Evolutionary conservation across 106 monocot species (phyloP).

Genomic region (Dioscorea zingiberensis): DNA sequence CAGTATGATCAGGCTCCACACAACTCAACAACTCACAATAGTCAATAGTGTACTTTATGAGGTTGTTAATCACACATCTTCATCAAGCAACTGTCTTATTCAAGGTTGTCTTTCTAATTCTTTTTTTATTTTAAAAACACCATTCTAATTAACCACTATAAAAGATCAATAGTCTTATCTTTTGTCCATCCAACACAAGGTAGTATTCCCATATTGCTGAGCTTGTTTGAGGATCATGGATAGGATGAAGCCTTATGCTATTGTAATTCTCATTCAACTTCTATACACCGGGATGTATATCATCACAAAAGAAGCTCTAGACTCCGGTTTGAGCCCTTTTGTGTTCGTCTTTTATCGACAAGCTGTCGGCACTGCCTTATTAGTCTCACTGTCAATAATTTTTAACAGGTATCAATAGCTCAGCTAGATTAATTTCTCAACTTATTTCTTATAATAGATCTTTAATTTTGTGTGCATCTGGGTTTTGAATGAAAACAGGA

Average conservation of each 20-base stretch:
- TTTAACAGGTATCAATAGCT: conserved; percentile 20
- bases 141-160: too few species aligned
- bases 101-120: too few species aligned
- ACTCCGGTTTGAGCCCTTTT: conserved; percentile 43
- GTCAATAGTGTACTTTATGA: too few species aligned
- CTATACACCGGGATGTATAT: conserved; percentile 53
- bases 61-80: too few species aligned
- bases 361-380: conserved; percentile 33
- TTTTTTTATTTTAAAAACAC: too few species aligned
- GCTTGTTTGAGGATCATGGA: conserved; percentile 7
- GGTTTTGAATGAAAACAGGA: not conserved
- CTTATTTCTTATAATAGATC: not conserved
- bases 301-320: conserved; percentile 57
- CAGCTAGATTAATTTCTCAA: not conserved
- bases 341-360: conserved; percentile 74
- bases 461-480: not conserved
- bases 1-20: too few species aligned
- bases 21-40: too few species aligned
- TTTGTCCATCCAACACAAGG: too few species aligned
- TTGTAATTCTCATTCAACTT: conserved; percentile 38
- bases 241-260: conserved; percentile 36
- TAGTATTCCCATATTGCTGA: too few species aligned
- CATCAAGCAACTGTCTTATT: too few species aligned
- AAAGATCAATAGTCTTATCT: too few species aligned
- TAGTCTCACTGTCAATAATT: conserved; percentile 37